Conservation (phyloP, 352 stramenopile genomes). For the Phytopythium oedochilum region DNA sequence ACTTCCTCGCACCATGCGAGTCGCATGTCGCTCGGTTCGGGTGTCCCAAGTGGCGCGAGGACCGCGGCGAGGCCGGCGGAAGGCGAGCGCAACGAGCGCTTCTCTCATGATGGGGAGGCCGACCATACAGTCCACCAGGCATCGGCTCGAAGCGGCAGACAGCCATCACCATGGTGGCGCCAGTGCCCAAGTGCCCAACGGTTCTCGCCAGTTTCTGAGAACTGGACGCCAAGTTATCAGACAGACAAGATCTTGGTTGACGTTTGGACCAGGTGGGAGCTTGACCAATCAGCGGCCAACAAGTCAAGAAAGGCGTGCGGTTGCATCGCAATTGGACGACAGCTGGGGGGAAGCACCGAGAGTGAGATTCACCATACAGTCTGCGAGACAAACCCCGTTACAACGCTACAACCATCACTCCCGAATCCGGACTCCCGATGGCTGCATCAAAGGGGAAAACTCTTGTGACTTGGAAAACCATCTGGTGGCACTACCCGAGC, state of each 20-base stretch:
- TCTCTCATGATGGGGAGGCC: not conserved
- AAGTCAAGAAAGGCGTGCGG: constrained; percentile 13
- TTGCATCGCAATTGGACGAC: constrained; percentile 24
- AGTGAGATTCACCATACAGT: not conserved
- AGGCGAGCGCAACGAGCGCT: not conserved
- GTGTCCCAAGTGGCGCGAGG: not conserved
- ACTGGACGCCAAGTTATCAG: not conserved
- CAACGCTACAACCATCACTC: constrained; percentile 42
- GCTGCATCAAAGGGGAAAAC: constrained; percentile 4
- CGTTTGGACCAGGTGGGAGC: no score
- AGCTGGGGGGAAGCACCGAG: not conserved
- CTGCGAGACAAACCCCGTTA: constrained; percentile 3
- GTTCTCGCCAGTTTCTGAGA: not conserved
- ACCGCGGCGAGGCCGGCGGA: not conserved
- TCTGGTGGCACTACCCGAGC: no score
- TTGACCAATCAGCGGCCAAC: constrained; percentile 4
- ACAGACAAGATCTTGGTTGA: not conserved
- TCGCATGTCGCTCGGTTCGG: not conserved
- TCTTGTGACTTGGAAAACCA: constrained; percentile 2
- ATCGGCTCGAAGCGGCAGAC: no score
- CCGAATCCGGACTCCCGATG: constrained; percentile 17
- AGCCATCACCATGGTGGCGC: no score
- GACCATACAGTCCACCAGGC: no score
- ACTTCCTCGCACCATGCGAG: no score
- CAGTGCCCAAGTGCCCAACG: no score